A percentile compares a stretch with the other conserved stretches of the same genome.
Evolutionary conservation across 768 basidiomycete genomes (phyloP).

Genomic region (Mycena galericulata): DNA sequence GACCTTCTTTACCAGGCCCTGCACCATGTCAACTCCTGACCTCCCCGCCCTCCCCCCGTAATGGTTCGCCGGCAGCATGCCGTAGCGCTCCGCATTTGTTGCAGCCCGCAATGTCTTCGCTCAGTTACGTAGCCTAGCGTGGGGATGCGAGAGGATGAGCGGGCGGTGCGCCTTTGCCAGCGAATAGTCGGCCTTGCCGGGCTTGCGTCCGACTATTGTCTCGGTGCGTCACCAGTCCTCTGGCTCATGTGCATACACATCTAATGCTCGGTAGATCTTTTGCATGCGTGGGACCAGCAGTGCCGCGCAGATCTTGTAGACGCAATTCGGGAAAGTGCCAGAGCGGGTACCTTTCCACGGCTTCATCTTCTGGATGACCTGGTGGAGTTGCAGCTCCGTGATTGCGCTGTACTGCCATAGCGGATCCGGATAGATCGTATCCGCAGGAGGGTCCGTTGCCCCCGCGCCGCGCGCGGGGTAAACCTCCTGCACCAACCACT

Average conservation of each 20-base stretch:
- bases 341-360: no score
- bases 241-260: constrained; percentile 44
- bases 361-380: no score
- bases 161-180: constrained; percentile 48
- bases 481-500: constrained; percentile 19
- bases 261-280: constrained; percentile 42
- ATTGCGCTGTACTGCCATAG: not conserved
- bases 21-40: constrained; percentile 43
- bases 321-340: no score
- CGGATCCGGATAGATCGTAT: not conserved
- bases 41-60: constrained; percentile 45
- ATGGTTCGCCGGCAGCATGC: constrained; percentile 40
- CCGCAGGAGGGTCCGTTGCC: not conserved
- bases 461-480: not conserved
- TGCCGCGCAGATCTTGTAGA: no score
- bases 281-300: constrained; percentile 31
- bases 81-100: constrained; percentile 31
- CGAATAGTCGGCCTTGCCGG: constrained; percentile 49
- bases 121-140: constrained; percentile 23
- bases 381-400: not conserved
- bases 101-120: constrained; percentile 30
- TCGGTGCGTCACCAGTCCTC: constrained; percentile 40
- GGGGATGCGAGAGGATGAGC: constrained; percentile 41
- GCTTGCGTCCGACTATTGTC: constrained; percentile 49
- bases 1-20: no score